These are phyloP conservation scores for Hordeum marinum DNA, from an alignment of 176 grass and related monocot genomes.

Conservation along the genomic window DNA sequence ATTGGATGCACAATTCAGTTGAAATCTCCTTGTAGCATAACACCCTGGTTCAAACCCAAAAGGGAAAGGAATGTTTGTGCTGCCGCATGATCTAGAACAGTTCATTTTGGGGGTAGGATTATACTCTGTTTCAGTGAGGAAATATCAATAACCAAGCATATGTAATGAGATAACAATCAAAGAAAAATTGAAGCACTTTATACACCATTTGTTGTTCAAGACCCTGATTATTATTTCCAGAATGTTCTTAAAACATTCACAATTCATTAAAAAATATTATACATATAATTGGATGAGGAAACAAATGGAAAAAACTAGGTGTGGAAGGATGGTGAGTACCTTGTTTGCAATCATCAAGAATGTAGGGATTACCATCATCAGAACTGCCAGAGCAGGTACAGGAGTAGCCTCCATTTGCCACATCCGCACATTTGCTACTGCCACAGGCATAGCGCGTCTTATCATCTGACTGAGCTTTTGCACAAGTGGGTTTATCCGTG, in stretches of 20 bases:
- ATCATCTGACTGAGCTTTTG: neutral
- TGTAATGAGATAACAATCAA: neutral
- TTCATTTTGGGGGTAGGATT: neutral
- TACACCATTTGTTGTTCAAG: neutral
- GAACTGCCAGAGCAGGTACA: conserved; percentile 16
- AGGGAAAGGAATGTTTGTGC: conserved; percentile 31
- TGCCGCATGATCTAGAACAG: conserved; percentile 40
- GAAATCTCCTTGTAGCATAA: conserved; percentile 30
- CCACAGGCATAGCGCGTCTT: neutral
- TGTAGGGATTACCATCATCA: conserved; percentile 26
- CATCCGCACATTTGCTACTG: conserved; percentile 16
- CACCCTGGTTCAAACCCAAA: conserved; percentile 35
- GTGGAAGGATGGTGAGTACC: neutral
- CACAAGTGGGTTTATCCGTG: neutral
- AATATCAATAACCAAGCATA: neutral
- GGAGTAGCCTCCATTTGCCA: conserved; percentile 10
- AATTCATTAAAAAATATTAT: no score
- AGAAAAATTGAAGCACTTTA: neutral
- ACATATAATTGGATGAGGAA: neutral
- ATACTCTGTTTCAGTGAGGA: conserved; percentile 20
- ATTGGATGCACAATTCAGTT: conserved; percentile 17
- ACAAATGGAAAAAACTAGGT: neutral
- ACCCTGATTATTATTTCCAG: neutral
- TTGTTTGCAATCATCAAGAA: conserved; percentile 27
- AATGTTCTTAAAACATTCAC: neutral